Base-by-base conservation (phyloP, 495 filamentous ascomycete genomes). In the Acidomyces sp. region DNA sequence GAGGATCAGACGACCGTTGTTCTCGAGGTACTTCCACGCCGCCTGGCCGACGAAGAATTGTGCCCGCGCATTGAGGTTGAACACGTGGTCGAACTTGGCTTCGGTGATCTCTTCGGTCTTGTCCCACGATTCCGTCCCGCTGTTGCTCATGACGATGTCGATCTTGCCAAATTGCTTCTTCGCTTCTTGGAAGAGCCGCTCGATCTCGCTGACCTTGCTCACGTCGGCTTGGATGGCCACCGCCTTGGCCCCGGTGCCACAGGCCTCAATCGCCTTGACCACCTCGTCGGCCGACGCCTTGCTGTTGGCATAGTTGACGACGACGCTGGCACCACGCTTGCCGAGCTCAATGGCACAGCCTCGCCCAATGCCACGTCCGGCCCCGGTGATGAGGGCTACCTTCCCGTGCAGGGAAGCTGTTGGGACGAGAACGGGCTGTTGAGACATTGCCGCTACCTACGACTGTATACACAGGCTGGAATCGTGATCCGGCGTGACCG, bases 11-110 rank as follows among this genome's bases (percentile, higher is more conserved):
- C 82, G 68, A 24, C 82, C 82, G 39, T 76, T 72, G 4, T 67
- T 59, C 58, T 74, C 66, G 27, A 83, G 66, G 57, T 84, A 57
- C 59, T 79, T 75, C 62, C 74, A 75, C 38, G 78, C 82, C 21
- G 80, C 70, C 62, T 82, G 80, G 24, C 77, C 81, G 41, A 88
- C 82, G 62, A 86, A 85, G 68, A 85, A 86, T 61, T 88, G 82
- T 0, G 74, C 82, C 5, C 78, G 68, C 3, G 75, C 74, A 62
- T 88, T 88, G 41, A 86, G 62, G 55, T 71, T 69, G 57, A 88
- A 84, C 36, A 87, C 75, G 33, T 70, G 65, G 59, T 88, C 80
- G 64, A 76, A 85, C 52, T 79, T 76, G 42, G 76, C 77, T 50
- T 77, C 69, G 4, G 80, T 85, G 16, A 85, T 70, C 39, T 87